Conservation (phyloP, 2,329 filamentous ascomycete species). For the Xylariales sp. region DNA sequence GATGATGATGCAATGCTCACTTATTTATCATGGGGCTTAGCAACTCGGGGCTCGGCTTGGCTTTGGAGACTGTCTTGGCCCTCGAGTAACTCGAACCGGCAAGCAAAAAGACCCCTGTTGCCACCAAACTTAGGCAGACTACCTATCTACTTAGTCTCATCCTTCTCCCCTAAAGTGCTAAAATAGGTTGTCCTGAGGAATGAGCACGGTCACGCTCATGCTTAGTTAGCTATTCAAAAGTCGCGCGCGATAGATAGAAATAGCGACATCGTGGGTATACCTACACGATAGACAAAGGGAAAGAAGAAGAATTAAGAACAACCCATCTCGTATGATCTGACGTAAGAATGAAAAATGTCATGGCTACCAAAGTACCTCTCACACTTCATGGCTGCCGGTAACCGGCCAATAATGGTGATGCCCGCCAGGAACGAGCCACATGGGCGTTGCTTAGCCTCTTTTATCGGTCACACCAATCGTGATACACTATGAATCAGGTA, state of each 20-base stretch:
- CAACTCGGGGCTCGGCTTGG: slow-evolving; percentile 4
- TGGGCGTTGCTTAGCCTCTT: slow-evolving; percentile 27
- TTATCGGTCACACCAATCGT: background rate
- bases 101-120: background rate
- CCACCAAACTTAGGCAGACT: too few relatives aligned
- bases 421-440: slow-evolving; percentile 18
- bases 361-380: background rate
- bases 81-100: background rate
- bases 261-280: background rate
- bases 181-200: too few relatives aligned
- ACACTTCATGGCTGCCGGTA: background rate
- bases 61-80: slow-evolving; percentile 1
- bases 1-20: slow-evolving; percentile 12
- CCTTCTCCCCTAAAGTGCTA: too few relatives aligned
- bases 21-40: background rate
- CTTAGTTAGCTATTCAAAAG: too few relatives aligned
- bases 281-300: background rate
- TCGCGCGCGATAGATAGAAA: background rate
- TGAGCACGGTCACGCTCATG: background rate
- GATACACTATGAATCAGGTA: slow-evolving; percentile 14
- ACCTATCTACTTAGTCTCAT: too few relatives aligned
- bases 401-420: slow-evolving; percentile 15
- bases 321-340: slow-evolving; percentile 16
- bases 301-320: background rate
- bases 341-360: slow-evolving; percentile 14